Evolutionary conservation across 2,329 filamentous ascomycete species (phyloP), one percentile per base, ranked within the genome.

Genomic region (Boeremia lycopersici): DNA sequence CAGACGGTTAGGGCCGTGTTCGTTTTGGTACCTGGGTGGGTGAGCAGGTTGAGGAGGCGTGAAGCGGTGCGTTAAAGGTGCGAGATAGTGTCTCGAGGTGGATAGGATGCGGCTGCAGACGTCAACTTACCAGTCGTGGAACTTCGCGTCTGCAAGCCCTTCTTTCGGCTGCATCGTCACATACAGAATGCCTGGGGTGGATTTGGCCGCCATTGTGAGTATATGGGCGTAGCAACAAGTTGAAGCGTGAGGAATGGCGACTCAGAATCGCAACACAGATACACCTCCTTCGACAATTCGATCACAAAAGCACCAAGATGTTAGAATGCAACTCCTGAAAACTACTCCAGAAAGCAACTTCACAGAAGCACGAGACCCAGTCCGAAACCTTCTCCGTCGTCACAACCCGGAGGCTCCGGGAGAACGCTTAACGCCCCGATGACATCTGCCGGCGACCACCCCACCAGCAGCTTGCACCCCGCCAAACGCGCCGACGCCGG

Each of bases 101-200:
- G 56, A 59, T 3, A 70, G 56, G 28, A 67, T 61, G 8, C 62
- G 53, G 13, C 68, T 70, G 53, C 17, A 29, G 11, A n/a, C 4
- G 62, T 69, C 58, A 68, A 70, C 67, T 64, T 65, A 71, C 72
- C 72, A 74, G 73, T 96, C 90, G 75, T 96, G 89, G 77, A 96
- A 96, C 68, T 90, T 86, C 59, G 84, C 80, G 42, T 82, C 76
- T 50, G 87, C 80, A 65, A 91, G 81, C 62, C 82, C 82, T 53
- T 84, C 80, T 73, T 84, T 82, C 65, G 91, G 90, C 76, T 93
- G 87, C 88, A 96, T 96, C 13, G 90, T 92, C 64, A 96, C 91
- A 73, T 88, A 91, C 69, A 96, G 86, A 67, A 92, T 86, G 56
- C 91, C 91, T 9, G 68, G 64, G 84, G 84, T 49, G 75, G 79